A percentile compares a stretch with the other conserved stretches of the same genome.
phyloP scores from a whole-genome alignment of 805 yeast genomes.

The Saccharomycopsis olivae region DNA sequence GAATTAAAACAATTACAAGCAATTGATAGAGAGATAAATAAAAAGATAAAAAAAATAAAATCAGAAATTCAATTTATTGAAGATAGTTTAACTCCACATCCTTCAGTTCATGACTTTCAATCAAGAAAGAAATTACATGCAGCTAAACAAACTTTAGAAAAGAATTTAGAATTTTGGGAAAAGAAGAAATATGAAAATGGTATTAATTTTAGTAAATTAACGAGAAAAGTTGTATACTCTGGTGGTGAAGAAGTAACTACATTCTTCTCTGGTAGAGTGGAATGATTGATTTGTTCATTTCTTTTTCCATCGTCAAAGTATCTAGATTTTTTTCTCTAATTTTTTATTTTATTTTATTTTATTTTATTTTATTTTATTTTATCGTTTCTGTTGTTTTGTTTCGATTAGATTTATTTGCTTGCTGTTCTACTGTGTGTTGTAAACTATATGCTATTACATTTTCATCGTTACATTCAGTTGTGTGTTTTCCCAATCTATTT shows the following conservation, averaged over 20 bases:
- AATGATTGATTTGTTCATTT: no score
- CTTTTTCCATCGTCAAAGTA: no score
- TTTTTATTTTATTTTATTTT: no score
- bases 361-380: no score
- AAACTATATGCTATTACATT: no score
- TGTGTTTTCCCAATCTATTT: no score
- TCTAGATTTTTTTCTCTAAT: no score
- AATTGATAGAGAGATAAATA: slow-evolving; percentile 17
- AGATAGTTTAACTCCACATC: slow-evolving; percentile 18
- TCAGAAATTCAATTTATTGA: slow-evolving; percentile 17
- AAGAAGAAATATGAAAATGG: slow-evolving; percentile 20
- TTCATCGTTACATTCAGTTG: no score
- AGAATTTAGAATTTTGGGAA: slow-evolving; percentile 19
- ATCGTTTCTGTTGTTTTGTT: not conserved
- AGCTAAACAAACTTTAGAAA: slow-evolving; percentile 15
- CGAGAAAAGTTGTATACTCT: slow-evolving; percentile 17
- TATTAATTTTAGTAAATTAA: slow-evolving; percentile 14
- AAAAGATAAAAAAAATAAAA: slow-evolving; percentile 15
- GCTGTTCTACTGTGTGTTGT: no score
- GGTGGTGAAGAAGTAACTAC: slow-evolving; percentile 20
- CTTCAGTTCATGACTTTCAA: slow-evolving; percentile 17
- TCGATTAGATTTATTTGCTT: not conserved
- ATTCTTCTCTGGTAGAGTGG: slow-evolving; percentile 18
- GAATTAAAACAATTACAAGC: slow-evolving; percentile 16
- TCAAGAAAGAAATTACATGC: slow-evolving; percentile 13